These are phyloP conservation scores for Fusarium oligoseptatum DNA, from an alignment of 2,329 filamentous ascomycete species.

Conservation along the genomic window DNA sequence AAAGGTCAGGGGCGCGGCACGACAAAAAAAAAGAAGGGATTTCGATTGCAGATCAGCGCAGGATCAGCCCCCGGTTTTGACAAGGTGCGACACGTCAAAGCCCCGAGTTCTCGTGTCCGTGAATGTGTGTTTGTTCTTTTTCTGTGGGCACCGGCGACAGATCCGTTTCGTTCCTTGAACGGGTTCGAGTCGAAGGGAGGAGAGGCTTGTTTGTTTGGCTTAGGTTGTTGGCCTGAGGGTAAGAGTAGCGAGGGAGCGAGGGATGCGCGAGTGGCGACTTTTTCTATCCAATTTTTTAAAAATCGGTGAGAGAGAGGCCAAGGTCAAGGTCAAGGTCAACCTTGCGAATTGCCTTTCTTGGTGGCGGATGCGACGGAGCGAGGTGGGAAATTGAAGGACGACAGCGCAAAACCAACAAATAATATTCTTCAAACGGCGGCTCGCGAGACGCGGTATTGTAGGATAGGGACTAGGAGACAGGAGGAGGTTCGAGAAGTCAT, in stretches of 20 bases:
- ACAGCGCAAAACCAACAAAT: constrained; percentile 16
- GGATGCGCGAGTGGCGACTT: constrained; percentile 39
- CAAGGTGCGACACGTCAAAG: constrained; percentile 42
- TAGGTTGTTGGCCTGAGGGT: not conserved
- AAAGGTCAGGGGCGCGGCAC: constrained; percentile 32
- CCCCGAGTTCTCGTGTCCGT: constrained; percentile 16
- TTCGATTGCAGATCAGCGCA: constrained; percentile 30
- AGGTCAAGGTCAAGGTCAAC: constrained; percentile 32
- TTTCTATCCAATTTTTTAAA: constrained; percentile 21
- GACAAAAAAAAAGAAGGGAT: constrained; percentile 27
- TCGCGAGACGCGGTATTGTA: not conserved
- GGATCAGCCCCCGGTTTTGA: constrained; percentile 36
- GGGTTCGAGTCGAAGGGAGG: not conserved
- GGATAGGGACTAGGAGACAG: not conserved
- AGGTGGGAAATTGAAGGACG: constrained; percentile 27
- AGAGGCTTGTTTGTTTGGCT: constrained; percentile 8
- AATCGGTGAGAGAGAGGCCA: constrained; percentile 20
- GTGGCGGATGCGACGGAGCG: constrained; percentile 33
- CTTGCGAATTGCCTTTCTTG: constrained; percentile 32
- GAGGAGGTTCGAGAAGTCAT: not conserved
- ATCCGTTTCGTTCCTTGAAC: constrained; percentile 29
- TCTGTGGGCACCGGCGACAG: constrained; percentile 12
- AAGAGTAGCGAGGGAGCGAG: not conserved
- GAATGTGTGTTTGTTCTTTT: constrained; percentile 13
- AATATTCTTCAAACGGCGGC: constrained; percentile 20